Conservation (phyloP, 129 eudicot genomes). For the Artemisia argyi region DNA sequence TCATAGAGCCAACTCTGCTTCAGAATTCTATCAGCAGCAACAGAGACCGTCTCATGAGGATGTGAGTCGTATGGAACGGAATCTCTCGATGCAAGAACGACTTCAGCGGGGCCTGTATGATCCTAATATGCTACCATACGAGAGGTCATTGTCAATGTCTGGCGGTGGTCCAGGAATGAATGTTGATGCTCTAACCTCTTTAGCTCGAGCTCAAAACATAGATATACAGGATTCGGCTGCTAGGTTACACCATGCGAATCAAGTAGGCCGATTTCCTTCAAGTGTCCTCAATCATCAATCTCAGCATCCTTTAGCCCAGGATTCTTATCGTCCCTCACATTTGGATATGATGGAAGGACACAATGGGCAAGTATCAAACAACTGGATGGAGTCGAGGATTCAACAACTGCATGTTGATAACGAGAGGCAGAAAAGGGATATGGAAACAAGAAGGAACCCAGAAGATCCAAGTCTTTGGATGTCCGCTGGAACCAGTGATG, state of each 20-base stretch:
- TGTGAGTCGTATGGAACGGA: slow-evolving; percentile 56
- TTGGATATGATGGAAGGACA: slow-evolving; percentile 49
- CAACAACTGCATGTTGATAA: slow-evolving; percentile 59
- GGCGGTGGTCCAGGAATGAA: slow-evolving; percentile 56
- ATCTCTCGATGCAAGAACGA: slow-evolving; percentile 61
- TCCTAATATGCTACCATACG: slow-evolving; percentile 50
- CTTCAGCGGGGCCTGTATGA: slow-evolving; percentile 67
- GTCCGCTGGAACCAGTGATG: slow-evolving; percentile 74
- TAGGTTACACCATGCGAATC: too few relatives aligned
- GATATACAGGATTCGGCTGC: too few relatives aligned
- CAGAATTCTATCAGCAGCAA: slow-evolving; percentile 62
- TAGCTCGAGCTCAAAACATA: slow-evolving; percentile 51
- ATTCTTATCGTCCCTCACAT: slow-evolving; percentile 45
- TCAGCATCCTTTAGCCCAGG: slow-evolving; percentile 37
- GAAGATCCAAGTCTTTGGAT: slow-evolving; percentile 80
- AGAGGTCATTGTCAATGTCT: slow-evolving; percentile 65
- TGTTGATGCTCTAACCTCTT: slow-evolving; percentile 47
- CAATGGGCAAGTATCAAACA: slow-evolving; percentile 56
- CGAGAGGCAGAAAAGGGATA: slow-evolving; percentile 64
- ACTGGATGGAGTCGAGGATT: slow-evolving; percentile 71
- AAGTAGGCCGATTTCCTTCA: slow-evolving; percentile 47
- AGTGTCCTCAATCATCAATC: slow-evolving; percentile 52
- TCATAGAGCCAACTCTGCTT: slow-evolving; percentile 47
- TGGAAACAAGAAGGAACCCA: slow-evolving; percentile 37
- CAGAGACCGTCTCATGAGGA: slow-evolving; percentile 58